Evolutionary conservation across 1,139 yeast genomes (phyloP).

Genomic region (Ogataea hybrid): DNA sequence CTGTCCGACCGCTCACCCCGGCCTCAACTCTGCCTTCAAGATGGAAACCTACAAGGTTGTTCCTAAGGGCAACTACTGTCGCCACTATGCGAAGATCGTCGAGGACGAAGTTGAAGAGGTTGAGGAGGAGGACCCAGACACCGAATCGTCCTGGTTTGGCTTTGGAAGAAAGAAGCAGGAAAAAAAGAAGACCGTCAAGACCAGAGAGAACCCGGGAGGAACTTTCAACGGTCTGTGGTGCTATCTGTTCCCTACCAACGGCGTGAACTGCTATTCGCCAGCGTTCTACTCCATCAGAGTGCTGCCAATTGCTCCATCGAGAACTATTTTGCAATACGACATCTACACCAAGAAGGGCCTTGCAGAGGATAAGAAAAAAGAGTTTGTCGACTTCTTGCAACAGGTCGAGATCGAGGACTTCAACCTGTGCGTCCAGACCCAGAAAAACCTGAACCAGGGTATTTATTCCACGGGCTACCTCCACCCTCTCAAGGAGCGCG

Average conservation of each 20-base stretch:
- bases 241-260: slow-evolving; percentile 56
- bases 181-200: slow-evolving; percentile 26
- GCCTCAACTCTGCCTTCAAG: slow-evolving; percentile 52
- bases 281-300: slow-evolving; percentile 66
- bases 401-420: slow-evolving; percentile 60
- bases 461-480: slow-evolving; percentile 55
- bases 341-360: slow-evolving; percentile 60
- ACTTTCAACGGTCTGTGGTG: slow-evolving; percentile 62
- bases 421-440: slow-evolving; percentile 56
- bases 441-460: slow-evolving; percentile 58
- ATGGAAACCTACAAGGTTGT: slow-evolving; percentile 67
- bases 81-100: slow-evolving; percentile 59
- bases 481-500: slow-evolving; percentile 58
- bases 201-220: slow-evolving; percentile 51
- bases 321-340: slow-evolving; percentile 57
- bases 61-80: slow-evolving; percentile 56
- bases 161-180: slow-evolving; percentile 40
- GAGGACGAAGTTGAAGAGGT: slow-evolving; percentile 41
- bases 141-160: slow-evolving; percentile 49
- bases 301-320: slow-evolving; percentile 50
- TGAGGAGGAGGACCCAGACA: slow-evolving; percentile 41
- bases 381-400: slow-evolving; percentile 61
- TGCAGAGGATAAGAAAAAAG: slow-evolving; percentile 48
- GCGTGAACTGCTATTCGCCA: slow-evolving; percentile 62
- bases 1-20: slow-evolving; percentile 67